Evolutionary conservation across 1,139 yeast species (phyloP).

Genomic region (Protomyces gravidus): DNA sequence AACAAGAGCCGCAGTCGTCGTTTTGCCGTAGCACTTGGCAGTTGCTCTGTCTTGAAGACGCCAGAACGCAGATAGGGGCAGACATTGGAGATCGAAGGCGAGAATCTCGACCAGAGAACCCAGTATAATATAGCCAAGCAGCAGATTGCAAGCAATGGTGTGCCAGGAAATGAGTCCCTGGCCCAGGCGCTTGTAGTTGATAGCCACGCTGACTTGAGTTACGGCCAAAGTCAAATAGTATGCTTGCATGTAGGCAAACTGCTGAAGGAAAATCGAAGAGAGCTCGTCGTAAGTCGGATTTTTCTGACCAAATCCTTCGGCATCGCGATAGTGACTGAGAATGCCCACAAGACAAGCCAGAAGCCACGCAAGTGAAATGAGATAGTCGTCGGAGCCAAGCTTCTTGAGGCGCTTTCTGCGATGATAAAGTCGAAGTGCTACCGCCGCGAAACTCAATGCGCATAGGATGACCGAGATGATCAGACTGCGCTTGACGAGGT

Average conservation of each 20-base stretch:
- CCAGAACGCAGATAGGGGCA: conserved; percentile 5
- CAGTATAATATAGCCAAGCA: neutral
- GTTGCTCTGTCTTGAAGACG: neutral
- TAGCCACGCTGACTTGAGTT: conserved; percentile 2
- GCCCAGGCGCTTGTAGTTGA: neutral
- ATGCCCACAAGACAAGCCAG: neutral
- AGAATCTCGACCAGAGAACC: neutral
- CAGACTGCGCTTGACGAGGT: neutral
- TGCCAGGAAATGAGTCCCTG: neutral
- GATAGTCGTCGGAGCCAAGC: neutral
- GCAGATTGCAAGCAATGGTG: neutral
- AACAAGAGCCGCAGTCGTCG: neutral
- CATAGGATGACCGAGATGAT: neutral
- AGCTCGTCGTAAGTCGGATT: neutral
- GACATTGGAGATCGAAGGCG: neutral
- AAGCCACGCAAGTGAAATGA: conserved; percentile 1
- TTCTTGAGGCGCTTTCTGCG: conserved; percentile 1
- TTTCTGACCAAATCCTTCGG: neutral
- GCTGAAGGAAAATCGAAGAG: neutral
- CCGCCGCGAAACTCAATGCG: neutral
- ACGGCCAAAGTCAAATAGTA: conserved; percentile 1
- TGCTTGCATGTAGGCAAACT: neutral
- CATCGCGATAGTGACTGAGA: neutral
- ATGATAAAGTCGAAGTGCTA: neutral
- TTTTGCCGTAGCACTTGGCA: neutral